Conservation (phyloP, 306 rosid genomes). For the Astragalus glycyphyllos region DNA sequence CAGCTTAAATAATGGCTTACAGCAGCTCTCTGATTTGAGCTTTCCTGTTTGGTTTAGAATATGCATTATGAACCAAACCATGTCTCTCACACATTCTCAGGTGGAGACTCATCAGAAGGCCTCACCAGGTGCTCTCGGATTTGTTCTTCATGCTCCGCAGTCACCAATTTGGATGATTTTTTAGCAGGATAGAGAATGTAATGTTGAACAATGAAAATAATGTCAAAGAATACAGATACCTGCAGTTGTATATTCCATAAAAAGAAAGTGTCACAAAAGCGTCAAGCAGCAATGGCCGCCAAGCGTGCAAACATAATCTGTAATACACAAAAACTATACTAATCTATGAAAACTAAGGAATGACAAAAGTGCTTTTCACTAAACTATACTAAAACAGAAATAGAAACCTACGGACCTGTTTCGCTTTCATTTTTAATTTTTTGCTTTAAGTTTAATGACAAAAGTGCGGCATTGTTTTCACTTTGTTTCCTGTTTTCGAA, state of each 20-base stretch:
- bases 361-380: too few species aligned
- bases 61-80: slow-evolving; percentile 24
- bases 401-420: not conserved
- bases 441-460: too few species aligned
- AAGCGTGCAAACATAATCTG: not conserved
- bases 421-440: not conserved
- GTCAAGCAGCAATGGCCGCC: not conserved
- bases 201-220: slow-evolving; percentile 58
- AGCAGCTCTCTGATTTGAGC: slow-evolving; percentile 41
- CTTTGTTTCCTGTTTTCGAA: not conserved
- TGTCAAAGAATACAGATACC: slow-evolving; percentile 79
- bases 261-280: not conserved
- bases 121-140: slow-evolving; percentile 45
- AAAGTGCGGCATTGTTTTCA: too few species aligned
- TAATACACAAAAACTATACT: slow-evolving; percentile 8
- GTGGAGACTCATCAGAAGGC: slow-evolving; percentile 42
- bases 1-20: slow-evolving; percentile 36
- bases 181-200: slow-evolving; percentile 44
- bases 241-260: slow-evolving; percentile 52
- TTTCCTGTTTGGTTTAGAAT: slow-evolving; percentile 17
- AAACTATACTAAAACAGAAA: too few species aligned
- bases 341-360: too few species aligned
- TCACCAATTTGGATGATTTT: slow-evolving; percentile 28
- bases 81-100: slow-evolving; percentile 48
- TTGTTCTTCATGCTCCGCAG: slow-evolving; percentile 40